These are phyloP conservation scores for Nosema granulosis DNA, from an alignment of 371 early-diverging fungal genomes.

Conservation along the genomic window DNA sequence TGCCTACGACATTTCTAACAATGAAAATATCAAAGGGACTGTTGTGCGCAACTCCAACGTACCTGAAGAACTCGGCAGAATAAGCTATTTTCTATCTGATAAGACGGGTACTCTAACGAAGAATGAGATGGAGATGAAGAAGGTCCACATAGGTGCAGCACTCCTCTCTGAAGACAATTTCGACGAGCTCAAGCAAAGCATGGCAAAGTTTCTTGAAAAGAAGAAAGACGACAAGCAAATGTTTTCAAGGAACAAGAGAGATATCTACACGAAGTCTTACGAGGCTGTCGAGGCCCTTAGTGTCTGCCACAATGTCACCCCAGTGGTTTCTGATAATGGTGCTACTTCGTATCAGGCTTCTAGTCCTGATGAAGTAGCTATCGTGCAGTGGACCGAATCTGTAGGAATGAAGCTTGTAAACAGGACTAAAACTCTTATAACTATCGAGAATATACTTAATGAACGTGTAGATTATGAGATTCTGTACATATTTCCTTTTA, in stretches of 20 bases:
- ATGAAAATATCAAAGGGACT: conserved; percentile 68
- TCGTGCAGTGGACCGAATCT: conserved; percentile 85
- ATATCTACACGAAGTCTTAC: conserved; percentile 69
- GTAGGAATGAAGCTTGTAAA: conserved; percentile 78
- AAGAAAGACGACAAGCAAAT: conserved; percentile 19
- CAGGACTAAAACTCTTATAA: conserved; percentile 67
- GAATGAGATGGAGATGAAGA: conserved; percentile 91
- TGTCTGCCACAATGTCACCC: conserved; percentile 80
- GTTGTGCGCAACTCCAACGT: conserved; percentile 86
- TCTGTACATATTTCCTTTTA: conserved; percentile 88
- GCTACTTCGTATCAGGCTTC: conserved; percentile 79
- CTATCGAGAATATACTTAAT: conserved; percentile 43
- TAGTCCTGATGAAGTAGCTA: conserved; percentile 98
- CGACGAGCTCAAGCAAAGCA: conserved; percentile 51
- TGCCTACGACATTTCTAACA: conserved; percentile 68
- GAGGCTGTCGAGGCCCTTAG: conserved; percentile 79
- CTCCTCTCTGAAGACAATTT: conserved; percentile 77
- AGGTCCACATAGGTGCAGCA: conserved; percentile 89
- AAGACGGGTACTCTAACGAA: conserved; percentile 96
- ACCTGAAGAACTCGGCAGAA: conserved; percentile 86
- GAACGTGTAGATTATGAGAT: conserved; percentile 70
- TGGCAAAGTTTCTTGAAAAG: background rate
- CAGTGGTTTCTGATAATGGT: conserved; percentile 67
- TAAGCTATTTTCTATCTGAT: conserved; percentile 87
- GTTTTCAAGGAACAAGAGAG: conserved; percentile 33